These are phyloP conservation scores for Backusella morwellensis DNA, from an alignment of 192 early-diverging fungal species.

Conservation along the genomic window DNA sequence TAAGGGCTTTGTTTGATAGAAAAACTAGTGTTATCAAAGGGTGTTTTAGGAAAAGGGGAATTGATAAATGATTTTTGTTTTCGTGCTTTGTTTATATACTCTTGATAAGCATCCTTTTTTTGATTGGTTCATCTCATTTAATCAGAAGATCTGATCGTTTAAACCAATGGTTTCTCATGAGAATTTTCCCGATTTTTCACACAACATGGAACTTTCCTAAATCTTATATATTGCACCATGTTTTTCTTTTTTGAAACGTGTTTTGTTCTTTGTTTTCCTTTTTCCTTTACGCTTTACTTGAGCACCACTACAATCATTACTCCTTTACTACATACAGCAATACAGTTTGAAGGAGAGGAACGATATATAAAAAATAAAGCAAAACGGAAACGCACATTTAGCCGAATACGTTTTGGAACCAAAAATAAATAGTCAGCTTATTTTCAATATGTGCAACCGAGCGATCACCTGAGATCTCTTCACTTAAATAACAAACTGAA, in stretches of 20 bases:
- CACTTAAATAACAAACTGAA: background rate
- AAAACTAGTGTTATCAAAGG: background rate
- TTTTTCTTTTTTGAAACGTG: slow-evolving; percentile 1
- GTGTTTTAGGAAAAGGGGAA: slow-evolving; percentile 7
- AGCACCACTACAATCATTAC: background rate
- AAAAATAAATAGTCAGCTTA: slow-evolving; percentile 1
- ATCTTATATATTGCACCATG: slow-evolving; percentile 6
- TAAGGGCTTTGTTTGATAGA: background rate
- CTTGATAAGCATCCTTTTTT: background rate
- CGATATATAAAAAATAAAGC: background rate
- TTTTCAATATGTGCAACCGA: background rate
- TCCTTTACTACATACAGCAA: background rate
- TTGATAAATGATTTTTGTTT: slow-evolving; percentile 5
- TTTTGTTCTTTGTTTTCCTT: background rate
- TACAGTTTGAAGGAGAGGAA: background rate
- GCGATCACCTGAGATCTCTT: background rate
- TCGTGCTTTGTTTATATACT: slow-evolving; percentile 10
- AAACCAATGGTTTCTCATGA: slow-evolving; percentile 1
- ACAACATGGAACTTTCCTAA: background rate
- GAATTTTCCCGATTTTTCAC: background rate
- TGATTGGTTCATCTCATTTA: background rate
- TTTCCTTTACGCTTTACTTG: background rate
- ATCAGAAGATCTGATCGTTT: background rate
- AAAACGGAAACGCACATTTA: background rate
- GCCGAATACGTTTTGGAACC: background rate